Evolutionary conservation across 2,329 filamentous ascomycete species (phyloP), one percentile per base, ranked within the genome.

Genomic region (Scedosporium aurantiacum): DNA sequence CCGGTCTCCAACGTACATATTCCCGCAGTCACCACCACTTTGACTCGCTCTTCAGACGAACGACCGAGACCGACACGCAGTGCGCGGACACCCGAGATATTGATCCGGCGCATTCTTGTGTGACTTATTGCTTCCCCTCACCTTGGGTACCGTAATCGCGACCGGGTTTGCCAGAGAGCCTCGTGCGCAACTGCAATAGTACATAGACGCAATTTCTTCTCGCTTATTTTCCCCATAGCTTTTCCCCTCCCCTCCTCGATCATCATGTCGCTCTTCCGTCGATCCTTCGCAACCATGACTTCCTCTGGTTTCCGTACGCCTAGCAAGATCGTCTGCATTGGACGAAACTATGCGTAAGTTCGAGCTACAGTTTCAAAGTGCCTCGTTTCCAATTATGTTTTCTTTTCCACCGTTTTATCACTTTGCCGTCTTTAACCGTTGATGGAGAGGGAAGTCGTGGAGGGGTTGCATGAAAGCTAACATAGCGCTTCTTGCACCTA

Each of bases 331-430:
- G 88, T 96, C 72, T 97, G 93, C 76, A 95, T 97, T 71, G 91
- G 91, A 68, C 85, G 94, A 69, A 96, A 99, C 80, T 99, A 97
- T 81, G 93, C 92, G 89, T 94, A 75, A 72, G 87, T 76, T 57
- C 60, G 32, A 37, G 10, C 10, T 37, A 4, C 32, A 37, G 32
- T 10, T 37, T 37, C 12, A 37, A 37, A 10, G 10, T 3, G 32
- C 10, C 45, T 55, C 62, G 58, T 63, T 52, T 63, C 57, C 54
- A 55, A 60, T 54, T 61, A 47, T 73, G 52, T 45, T 71, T 32
- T 37, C 32, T 37, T 37, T 37, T 37, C 14, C 10, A 12, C 10
- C 14, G 32, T 16, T 47, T 21, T 8, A 10, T 8, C 10, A 60
- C n/a, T 25, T 5, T 54, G 7, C 21, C 12, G 50, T 2, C 50